Evolutionary conservation across 257 asterid genomes (phyloP).

Genomic region (Plectranthus barbatus): DNA sequence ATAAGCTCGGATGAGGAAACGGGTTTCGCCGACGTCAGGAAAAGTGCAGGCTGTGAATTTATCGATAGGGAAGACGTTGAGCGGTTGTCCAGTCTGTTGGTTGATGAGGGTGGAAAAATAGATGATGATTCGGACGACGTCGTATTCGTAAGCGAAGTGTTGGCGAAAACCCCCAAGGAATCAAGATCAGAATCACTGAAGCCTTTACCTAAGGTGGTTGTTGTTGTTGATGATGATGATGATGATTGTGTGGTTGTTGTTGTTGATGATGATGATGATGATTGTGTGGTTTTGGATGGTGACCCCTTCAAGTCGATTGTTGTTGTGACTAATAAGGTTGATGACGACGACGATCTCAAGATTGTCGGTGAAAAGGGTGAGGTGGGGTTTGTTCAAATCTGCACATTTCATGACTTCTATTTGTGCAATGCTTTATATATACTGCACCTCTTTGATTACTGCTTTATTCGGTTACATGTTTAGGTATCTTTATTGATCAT

Average conservation of each 20-base stretch:
- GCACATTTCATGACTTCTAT: not conserved
- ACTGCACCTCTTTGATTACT: too few relatives aligned
- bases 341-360: constrained; percentile 39
- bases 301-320: constrained; percentile 48
- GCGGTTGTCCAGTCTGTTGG: constrained; percentile 51
- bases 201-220: constrained; percentile 1
- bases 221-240: too few relatives aligned
- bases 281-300: constrained; percentile 69
- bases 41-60: constrained; percentile 11
- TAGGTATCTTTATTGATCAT: not conserved
- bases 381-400: constrained; percentile 28
- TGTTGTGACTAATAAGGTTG: constrained; percentile 16
- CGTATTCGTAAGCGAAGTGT: constrained; percentile 36
- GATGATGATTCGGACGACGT: constrained; percentile 51
- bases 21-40: constrained; percentile 22
- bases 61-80: constrained; percentile 39
- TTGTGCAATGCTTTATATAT: not conserved
- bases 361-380: constrained; percentile 79
- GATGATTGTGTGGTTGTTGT: too few relatives aligned
- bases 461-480: not conserved
- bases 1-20: constrained; percentile 78
- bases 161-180: constrained; percentile 21
- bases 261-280: constrained; percentile 55
- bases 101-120: constrained; percentile 28
- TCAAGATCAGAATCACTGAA: constrained; percentile 14